Evolutionary conservation across 768 basidiomycete species (phyloP), one percentile per base, ranked within the genome.

Genomic region (Macrolepiota albuminosa): DNA sequence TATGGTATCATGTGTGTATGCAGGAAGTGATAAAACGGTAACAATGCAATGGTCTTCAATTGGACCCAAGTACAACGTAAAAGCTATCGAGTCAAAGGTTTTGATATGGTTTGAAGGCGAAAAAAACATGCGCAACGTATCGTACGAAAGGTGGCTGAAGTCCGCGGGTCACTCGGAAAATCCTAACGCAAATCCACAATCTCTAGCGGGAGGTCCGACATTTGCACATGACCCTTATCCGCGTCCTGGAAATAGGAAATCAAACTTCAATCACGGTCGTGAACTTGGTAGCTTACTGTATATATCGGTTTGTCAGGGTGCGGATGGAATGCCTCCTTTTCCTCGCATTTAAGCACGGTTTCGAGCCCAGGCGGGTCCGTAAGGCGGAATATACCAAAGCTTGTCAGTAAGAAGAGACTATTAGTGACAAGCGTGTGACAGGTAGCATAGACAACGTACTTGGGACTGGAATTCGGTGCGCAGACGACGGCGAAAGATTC

Each of bases 401-500:
- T 90, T 64, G 42, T 26, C 33, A 48, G 10, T 36, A 26, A 2
- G 9, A 47, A 43, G 26, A 39, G 42, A 51, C 37, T 29, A 26
- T 60, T 10, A 46, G 31, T 34, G 46, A 10, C n/a, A 14, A n/a
- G 6, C 14, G 2, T 18, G 16, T 29, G 49, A 33, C 9, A 36
- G 47, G 21, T 14, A 31, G 33, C 37, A 7, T 37, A 8, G n/a
- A 1, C 11, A 0, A 67, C 86, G 31, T 72, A 91, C 88, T 83
- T 86, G 0, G 93, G 93, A 21, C 79, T 84, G 1, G 84, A 87
- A 50, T 82, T 84, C 0, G 94, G 94, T 4, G 93, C 91, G 67
- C 92, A 95, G 16, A 97, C 94, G 42, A 96, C 90, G 0, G 94
- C 94, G 69, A 96, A 91, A 0, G 91, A 93, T 69, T 97, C 94